These are phyloP conservation scores for Salix udensis DNA, from an alignment of 345 rosid species.

Conservation along the genomic window DNA sequence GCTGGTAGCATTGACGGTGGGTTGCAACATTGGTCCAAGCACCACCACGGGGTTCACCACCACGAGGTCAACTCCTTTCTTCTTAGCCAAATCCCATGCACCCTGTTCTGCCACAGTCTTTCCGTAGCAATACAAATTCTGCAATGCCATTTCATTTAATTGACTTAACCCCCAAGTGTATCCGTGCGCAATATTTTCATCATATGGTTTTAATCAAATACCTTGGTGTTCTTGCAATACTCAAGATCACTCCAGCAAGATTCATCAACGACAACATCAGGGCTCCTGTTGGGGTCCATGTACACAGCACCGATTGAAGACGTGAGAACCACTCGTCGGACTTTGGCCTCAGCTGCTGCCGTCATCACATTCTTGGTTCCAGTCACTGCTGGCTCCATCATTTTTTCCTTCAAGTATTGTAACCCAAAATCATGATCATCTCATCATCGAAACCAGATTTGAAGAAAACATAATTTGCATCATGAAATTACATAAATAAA, in stretches of 20 bases:
- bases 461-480: too few species aligned
- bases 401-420: conserved; percentile 52
- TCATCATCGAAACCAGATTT: not conserved
- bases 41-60: conserved; percentile 81
- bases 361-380: conserved; percentile 80
- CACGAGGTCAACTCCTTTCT: conserved; percentile 82
- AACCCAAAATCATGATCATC: not conserved
- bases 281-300: conserved; percentile 83
- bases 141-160: conserved; percentile 7
- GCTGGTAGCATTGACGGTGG: conserved; percentile 69
- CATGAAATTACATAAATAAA: too few species aligned
- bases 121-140: conserved; percentile 99
- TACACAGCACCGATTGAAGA: conserved; percentile 88
- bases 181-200: too few species aligned
- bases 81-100: not conserved
- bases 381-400: conserved; percentile 94
- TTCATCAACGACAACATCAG: conserved; percentile 74
- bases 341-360: conserved; percentile 82
- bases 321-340: conserved; percentile 83
- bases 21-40: conserved; percentile 78
- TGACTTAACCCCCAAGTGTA: too few species aligned
- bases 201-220: not conserved
- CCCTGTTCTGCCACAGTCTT: conserved; percentile 83
- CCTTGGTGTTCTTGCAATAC: conserved; percentile 93
- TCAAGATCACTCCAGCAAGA: conserved; percentile 97